Evolutionary conservation across 331 rosid species (phyloP).

Genomic region (Stylosanthes scabra): DNA sequence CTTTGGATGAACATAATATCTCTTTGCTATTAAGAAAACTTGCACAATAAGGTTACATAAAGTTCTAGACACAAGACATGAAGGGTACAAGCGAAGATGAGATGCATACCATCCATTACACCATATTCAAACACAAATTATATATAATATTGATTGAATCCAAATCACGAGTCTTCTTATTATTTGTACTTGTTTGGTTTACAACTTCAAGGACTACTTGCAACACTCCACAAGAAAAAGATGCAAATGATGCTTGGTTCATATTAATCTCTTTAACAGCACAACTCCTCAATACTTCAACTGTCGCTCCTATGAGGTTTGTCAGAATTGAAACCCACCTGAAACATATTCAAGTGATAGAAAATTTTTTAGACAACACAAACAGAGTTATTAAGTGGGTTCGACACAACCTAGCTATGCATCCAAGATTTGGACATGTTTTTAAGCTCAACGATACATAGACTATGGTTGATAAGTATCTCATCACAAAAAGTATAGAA

Average conservation of each 20-base stretch:
- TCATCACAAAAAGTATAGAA: too few relatives aligned
- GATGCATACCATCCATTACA: background rate
- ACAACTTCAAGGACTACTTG: constrained; percentile 21
- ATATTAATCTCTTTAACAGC: background rate
- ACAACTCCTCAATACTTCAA: constrained; percentile 37
- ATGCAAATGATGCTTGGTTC: constrained; percentile 18
- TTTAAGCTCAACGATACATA: too few relatives aligned
- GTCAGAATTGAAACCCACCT: constrained; percentile 57
- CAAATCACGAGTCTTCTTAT: constrained; percentile 11
- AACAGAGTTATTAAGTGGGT: background rate
- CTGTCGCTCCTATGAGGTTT: constrained; percentile 78
- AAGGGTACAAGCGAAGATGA: constrained; percentile 16
- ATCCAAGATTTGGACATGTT: too few relatives aligned
- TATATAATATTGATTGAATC: constrained; percentile 14
- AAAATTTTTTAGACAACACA: background rate
- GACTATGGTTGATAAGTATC: too few relatives aligned
- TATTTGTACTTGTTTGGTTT: background rate
- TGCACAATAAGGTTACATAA: background rate
- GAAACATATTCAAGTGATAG: constrained; percentile 31
- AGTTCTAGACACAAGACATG: background rate
- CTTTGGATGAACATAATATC: too few relatives aligned
- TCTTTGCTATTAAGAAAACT: background rate
- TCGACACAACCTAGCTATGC: too few relatives aligned
- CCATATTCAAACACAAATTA: constrained; percentile 25
- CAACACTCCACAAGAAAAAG: constrained; percentile 16